phyloP scores from a whole-genome alignment of 1,139 yeast species.

The Taphrina flavorubra region DNA sequence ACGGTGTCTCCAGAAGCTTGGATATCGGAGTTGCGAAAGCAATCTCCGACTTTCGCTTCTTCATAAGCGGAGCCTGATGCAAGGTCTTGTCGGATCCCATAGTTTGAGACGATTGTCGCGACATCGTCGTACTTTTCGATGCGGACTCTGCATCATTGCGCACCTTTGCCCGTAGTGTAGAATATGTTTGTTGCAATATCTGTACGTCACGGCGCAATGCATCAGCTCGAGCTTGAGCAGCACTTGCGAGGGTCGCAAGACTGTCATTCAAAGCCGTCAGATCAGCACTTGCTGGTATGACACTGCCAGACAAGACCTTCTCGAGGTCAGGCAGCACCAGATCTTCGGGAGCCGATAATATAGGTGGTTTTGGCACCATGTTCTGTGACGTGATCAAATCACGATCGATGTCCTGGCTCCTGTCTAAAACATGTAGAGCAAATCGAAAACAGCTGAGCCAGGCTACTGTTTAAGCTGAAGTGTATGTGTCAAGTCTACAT shows the following conservation, averaged over 20 bases:
- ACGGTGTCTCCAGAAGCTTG: slow-evolving; percentile 9
- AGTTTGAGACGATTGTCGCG: slow-evolving; percentile 1
- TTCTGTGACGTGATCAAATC: too few relatives aligned
- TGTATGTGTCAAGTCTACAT: too few relatives aligned
- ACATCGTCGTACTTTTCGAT: not conserved
- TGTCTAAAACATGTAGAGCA: too few relatives aligned
- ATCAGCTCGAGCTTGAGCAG: slow-evolving; percentile 40
- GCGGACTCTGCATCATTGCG: slow-evolving; percentile 7
- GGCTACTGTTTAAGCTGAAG: too few relatives aligned
- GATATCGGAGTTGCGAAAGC: slow-evolving; percentile 20
- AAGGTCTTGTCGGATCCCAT: not conserved
- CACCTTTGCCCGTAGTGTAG: slow-evolving; percentile 25
- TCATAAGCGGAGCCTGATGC: slow-evolving; percentile 18
- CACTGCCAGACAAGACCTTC: slow-evolving; percentile 9
- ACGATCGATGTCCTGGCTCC: too few relatives aligned
- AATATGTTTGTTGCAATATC: slow-evolving; percentile 26
- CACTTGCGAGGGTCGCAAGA: slow-evolving; percentile 19
- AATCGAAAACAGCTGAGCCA: too few relatives aligned
- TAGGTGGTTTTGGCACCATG: slow-evolving; percentile 23
- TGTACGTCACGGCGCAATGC: slow-evolving; percentile 32
- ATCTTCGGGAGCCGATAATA: slow-evolving; percentile 19
- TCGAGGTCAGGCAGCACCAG: slow-evolving; percentile 28
- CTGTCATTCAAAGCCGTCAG: slow-evolving; percentile 29
- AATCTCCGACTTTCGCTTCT: slow-evolving; percentile 24
- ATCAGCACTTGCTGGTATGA: slow-evolving; percentile 30